Evolutionary conservation across 106 monocot species (phyloP).

Genomic region (Iris macrosiphon): DNA sequence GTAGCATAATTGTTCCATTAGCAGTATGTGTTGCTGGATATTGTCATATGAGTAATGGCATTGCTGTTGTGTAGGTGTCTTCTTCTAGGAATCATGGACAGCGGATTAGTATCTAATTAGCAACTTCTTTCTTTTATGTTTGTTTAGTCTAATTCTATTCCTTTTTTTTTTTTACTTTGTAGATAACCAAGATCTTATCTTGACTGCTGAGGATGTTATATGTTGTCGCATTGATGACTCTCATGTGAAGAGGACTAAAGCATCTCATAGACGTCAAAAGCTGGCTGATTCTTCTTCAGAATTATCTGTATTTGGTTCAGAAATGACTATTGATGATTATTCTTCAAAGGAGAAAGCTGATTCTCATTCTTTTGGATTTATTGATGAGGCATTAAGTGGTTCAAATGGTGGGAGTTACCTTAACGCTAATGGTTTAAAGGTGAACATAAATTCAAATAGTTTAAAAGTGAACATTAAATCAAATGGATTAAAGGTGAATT

Average conservation of each 20-base stretch:
- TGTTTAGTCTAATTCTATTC: no score
- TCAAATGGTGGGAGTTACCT: constrained; percentile 22
- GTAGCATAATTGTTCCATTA: no score
- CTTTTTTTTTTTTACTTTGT: constrained; percentile 9
- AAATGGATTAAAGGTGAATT: constrained; percentile 25
- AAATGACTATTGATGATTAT: constrained; percentile 11
- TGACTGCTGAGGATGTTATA: constrained; percentile 10
- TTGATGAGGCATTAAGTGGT: constrained; percentile 17
- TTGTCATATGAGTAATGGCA: no score
- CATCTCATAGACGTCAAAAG: constrained; percentile 36
- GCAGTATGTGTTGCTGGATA: no score
- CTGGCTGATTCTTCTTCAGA: constrained; percentile 23
- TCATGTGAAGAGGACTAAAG: constrained; percentile 7
- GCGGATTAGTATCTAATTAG: no score
- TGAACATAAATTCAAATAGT: constrained; percentile 20
- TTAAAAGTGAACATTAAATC: constrained; percentile 26
- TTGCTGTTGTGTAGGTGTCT: no score
- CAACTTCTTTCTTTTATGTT: no score
- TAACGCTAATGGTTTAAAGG: constrained; percentile 33
- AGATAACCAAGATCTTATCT: constrained; percentile 17
- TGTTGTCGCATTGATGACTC: constrained; percentile 6
- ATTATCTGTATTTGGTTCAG: constrained; percentile 20
- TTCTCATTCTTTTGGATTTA: constrained; percentile 20
- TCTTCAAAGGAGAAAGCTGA: constrained; percentile 2
- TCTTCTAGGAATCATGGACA: no score